Percentiles rank a stretch among this genome's conserved stretches.
Conservation (phyloP, 225 moss, liverwort and hornwort genomes). For the Pseudisothecium myosuroides region DNA sequence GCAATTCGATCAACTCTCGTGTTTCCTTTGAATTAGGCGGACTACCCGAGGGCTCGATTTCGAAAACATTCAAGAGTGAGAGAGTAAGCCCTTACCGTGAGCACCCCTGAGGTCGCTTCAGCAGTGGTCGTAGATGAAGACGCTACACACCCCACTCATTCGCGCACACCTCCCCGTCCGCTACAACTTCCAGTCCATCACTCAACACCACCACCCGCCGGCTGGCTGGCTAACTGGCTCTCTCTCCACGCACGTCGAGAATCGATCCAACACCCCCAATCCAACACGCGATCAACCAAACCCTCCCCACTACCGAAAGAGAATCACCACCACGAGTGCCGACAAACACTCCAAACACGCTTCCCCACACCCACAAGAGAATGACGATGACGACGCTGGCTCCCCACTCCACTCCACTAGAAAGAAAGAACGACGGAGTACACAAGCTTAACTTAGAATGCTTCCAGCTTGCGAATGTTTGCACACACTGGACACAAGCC, state of each 20-base stretch:
- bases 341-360: background rate
- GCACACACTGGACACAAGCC: background rate
- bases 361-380: background rate
- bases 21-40: background rate
- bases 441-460: background rate
- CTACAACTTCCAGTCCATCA: constrained; percentile 8
- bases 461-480: background rate
- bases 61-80: background rate
- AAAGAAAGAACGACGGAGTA: background rate
- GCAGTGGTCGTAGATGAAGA: background rate
- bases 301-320: background rate
- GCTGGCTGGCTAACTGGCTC: background rate
- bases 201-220: background rate
- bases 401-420: background rate
- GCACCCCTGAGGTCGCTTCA: background rate
- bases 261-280: background rate
- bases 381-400: background rate
- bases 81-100: background rate
- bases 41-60: background rate
- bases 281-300: background rate
- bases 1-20: background rate
- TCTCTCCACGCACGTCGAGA: background rate
- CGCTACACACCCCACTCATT: background rate
- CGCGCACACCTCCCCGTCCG: background rate
- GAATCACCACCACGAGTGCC: background rate